Percentiles rank a stretch among this genome's conserved stretches.
phyloP scores from a whole-genome alignment of 2,329 filamentous ascomycete genomes.

The Byssothecium circinans region DNA sequence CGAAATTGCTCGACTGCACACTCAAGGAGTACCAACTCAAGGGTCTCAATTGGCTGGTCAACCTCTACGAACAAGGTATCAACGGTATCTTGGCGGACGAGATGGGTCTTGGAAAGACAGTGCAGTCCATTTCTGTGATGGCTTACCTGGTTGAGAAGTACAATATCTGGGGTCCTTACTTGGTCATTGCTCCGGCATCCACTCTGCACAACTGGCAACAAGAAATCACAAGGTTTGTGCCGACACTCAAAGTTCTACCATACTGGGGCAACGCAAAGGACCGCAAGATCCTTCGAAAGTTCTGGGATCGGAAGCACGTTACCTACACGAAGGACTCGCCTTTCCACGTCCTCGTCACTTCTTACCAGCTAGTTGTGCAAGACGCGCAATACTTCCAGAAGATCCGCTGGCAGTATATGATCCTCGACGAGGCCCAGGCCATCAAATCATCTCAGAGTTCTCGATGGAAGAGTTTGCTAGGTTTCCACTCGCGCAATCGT shows the following conservation, averaged over 20 bases:
- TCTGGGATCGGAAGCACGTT: constrained; percentile 97
- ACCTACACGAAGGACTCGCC: constrained; percentile 91
- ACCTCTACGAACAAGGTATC: constrained; percentile 98
- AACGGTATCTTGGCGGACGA: constrained; percentile 98
- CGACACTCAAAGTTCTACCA: constrained; percentile 88
- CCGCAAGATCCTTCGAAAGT: constrained; percentile 93
- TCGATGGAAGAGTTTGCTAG: constrained; percentile 91
- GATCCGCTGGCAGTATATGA: constrained; percentile 99
- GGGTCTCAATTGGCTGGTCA: constrained; percentile 98
- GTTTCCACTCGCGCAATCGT: constrained; percentile 93
- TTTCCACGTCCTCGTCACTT: constrained; percentile 95
- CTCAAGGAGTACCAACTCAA: constrained; percentile 99
- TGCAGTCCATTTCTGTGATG: constrained; percentile 99
- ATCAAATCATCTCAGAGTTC: constrained; percentile 98
- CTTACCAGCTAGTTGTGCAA: constrained; percentile 94
- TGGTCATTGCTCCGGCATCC: constrained; percentile 93
- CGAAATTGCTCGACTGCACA: constrained; percentile 87
- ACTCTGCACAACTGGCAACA: constrained; percentile 99
- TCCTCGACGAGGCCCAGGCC: constrained; percentile 95
- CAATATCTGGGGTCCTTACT: constrained; percentile 96
- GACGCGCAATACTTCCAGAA: constrained; percentile 98
- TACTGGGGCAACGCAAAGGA: constrained; percentile 97
- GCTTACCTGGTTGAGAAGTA: constrained; percentile 96
- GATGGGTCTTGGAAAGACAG: constrained; percentile 99
- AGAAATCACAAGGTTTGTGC: constrained; percentile 93